Base-by-base conservation (phyloP, 352 stramenopile genomes). In the Pythium phragmitis region DNA sequence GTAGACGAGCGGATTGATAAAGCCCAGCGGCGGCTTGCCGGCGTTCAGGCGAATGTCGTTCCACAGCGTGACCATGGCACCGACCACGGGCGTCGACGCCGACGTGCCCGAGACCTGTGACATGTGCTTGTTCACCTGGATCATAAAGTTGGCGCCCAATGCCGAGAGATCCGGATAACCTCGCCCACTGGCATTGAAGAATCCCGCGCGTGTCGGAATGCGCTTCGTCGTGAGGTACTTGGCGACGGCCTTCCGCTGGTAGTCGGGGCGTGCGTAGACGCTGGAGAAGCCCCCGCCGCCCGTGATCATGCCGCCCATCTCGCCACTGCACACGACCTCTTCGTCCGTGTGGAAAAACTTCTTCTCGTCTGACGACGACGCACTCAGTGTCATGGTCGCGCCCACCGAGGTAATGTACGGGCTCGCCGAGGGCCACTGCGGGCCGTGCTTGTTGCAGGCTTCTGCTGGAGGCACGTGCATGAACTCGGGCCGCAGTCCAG, bases 341-440 rank as follows among this genome's bases (percentile, higher is more conserved):
- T 93, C 83, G 4, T 76, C 72, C 2, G 78, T 91, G 17, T 57
- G 66, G 74, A 84, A 92, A 57, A 88, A 94, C 7, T 69, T 71
- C n/a, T 79, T 76, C 1, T 60, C 57, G 19, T 67, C 59, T 52
- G 80, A 62, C 2, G 60, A 23, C 0, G 41, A 21, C 6, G 57
- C 16, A 19, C 49, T 65, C 3, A 92, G 61, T 36, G 76, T 65
- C 81, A 92, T 93, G n/a, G 92, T 97, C 5, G 86, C 92, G 26
- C 92, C 92, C 8, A 98, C 92, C 0, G 89, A 80, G 3, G 88
- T 97, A 60, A 98, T 83, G 70, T 97, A 98, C 13, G 92, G 92
- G 48, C 86, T 96, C 9, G 73, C 79, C 12, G 78, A 85, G 14
- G 87, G 84, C 84, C 83, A 94, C 60, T 94, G 82, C 2, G 87